Percentiles rank a stretch among this genome's conserved stretches.
These are phyloP conservation scores for Trapa bicornis DNA, from an alignment of 345 rosid species.

Conservation along the genomic window DNA sequence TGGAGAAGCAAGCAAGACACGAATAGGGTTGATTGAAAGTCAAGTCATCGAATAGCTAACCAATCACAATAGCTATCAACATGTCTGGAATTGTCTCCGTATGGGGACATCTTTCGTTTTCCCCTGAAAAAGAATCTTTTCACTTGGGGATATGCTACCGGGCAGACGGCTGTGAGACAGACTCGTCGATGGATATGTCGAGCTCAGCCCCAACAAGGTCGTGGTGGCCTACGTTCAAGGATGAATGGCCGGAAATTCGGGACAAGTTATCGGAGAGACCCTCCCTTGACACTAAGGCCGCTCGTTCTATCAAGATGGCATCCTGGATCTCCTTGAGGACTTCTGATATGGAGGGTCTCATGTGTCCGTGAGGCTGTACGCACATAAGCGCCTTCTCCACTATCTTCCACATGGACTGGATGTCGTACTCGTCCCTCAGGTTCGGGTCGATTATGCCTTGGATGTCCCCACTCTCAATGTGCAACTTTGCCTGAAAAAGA, in stretches of 20 bases:
- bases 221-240: conserved; percentile 35
- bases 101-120: too few relatives aligned
- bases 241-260: conserved; percentile 56
- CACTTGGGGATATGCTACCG: conserved; percentile 25
- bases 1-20: too few relatives aligned
- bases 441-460: conserved; percentile 79
- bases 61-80: too few relatives aligned
- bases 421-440: conserved; percentile 52
- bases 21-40: too few relatives aligned
- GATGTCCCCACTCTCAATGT: conserved; percentile 90
- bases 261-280: conserved; percentile 72
- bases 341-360: conserved; percentile 89
- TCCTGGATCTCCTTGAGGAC: conserved; percentile 95
- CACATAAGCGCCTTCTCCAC: conserved; percentile 92
- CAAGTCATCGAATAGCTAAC: too few relatives aligned
- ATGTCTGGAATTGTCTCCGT: too few relatives aligned
- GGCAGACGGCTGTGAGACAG: conserved; percentile 50
- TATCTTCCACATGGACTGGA: conserved; percentile 97
- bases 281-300: conserved; percentile 31
- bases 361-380: conserved; percentile 79
- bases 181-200: conserved; percentile 44
- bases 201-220: conserved; percentile 46
- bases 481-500: conserved; percentile 57
- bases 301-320: conserved; percentile 70
- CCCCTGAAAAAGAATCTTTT: too few relatives aligned